Percentiles rank a stretch among this genome's conserved stretches.
These are phyloP conservation scores for Rhodomyrtus tomentosa DNA, from an alignment of 345 rosid species.

Conservation along the genomic window DNA sequence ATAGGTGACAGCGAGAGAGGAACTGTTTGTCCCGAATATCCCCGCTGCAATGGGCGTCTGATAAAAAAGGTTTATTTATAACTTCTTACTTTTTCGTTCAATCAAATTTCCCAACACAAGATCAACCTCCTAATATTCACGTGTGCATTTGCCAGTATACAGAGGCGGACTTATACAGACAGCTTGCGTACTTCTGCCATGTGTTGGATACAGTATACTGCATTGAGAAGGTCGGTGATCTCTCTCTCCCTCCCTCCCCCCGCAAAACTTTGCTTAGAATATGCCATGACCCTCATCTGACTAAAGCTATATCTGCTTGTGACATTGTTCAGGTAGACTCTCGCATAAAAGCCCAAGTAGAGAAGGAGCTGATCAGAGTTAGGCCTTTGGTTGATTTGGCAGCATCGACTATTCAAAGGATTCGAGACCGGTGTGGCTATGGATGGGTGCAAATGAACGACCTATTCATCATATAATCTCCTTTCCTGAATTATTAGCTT, in stretches of 20 bases:
- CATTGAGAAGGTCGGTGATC: slow-evolving; percentile 55
- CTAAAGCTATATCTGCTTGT: background rate
- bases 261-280: background rate
- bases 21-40: slow-evolving; percentile 93
- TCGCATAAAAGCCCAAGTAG: slow-evolving; percentile 32
- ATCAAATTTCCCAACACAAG: background rate
- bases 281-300: background rate
- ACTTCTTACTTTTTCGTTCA: background rate
- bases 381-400: slow-evolving; percentile 51
- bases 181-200: slow-evolving; percentile 76
- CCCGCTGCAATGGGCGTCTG: slow-evolving; percentile 79
- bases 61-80: slow-evolving; percentile 42
- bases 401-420: slow-evolving; percentile 28
- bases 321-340: slow-evolving; percentile 40
- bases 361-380: slow-evolving; percentile 48
- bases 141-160: slow-evolving; percentile 36
- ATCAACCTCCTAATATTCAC: background rate
- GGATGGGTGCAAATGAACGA: slow-evolving; percentile 69
- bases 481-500: background rate
- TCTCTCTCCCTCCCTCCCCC: background rate
- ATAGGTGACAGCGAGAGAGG: slow-evolving; percentile 86
- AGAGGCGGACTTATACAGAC: slow-evolving; percentile 89
- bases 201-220: slow-evolving; percentile 54
- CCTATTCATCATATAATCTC: slow-evolving; percentile 11
- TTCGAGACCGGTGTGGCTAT: slow-evolving; percentile 66